Conservation (phyloP, 2,329 filamentous ascomycete species). For the Ceratocystis papillata region DNA sequence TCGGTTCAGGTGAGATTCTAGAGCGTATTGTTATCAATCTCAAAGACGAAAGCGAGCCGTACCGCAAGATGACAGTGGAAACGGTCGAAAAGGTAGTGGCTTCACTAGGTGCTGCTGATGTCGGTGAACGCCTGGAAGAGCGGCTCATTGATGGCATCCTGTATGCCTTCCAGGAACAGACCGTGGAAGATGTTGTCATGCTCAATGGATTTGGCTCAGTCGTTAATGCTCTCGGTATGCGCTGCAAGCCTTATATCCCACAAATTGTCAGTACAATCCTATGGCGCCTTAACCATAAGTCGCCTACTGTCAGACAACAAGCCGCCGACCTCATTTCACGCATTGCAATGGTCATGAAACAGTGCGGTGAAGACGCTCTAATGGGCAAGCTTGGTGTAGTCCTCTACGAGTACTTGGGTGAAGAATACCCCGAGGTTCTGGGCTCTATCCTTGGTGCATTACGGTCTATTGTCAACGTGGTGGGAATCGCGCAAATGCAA, state of each 20-base stretch:
- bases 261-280: constrained; percentile 96
- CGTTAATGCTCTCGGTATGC: constrained; percentile 83
- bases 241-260: constrained; percentile 91
- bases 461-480: constrained; percentile 91
- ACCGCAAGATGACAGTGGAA: constrained; percentile 98
- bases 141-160: constrained; percentile 90
- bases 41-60: constrained; percentile 95
- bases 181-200: constrained; percentile 88
- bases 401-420: constrained; percentile 93
- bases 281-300: constrained; percentile 96
- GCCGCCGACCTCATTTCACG: constrained; percentile 92
- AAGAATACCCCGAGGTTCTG: constrained; percentile 95
- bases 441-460: constrained; percentile 92
- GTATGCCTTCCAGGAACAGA: constrained; percentile 95
- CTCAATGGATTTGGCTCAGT: constrained; percentile 97
- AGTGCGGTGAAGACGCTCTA: constrained; percentile 89
- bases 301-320: constrained; percentile 89
- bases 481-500: constrained; percentile 96
- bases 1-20: constrained; percentile 91
- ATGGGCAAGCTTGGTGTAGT: constrained; percentile 93
- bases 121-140: constrained; percentile 85
- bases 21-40: constrained; percentile 88
- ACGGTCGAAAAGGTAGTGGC: constrained; percentile 95
- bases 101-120: constrained; percentile 83
- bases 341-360: constrained; percentile 97